Base-by-base conservation (phyloP, 208 protist species). In the Histomonas meleagridis region DNA sequence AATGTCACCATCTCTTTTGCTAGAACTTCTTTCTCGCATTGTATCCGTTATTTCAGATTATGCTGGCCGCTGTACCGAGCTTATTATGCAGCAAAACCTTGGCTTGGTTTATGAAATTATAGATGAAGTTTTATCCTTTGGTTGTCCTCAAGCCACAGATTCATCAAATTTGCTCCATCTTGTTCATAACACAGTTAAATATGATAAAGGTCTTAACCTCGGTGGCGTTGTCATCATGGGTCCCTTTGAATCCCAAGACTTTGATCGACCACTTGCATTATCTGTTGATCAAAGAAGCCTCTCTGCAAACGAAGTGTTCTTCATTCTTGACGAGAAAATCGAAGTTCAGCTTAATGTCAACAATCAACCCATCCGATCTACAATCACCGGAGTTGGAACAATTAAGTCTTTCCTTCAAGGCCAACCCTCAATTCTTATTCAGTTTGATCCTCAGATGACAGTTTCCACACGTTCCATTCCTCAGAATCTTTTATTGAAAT, bases 121-220 rank as follows among this genome's bases (percentile, higher is more conserved):
- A 40, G 76, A 86, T 86, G 76, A 86, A 86, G 76, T 86, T 55
- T n/a, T 86, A n/a, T 48, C 76, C 18, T 86, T 86, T n/a, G 76
- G 76, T 18, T 86, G 76, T 49, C 76, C 76, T 40, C 76, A 86
- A 49, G 76, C 76, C 5, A 86, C 76, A 51, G 76, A 86, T 86
- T 86, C 76, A 53, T 86, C 76, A 4, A 86, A 51, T 43, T 28
- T 86, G 32, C 76, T 86, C 46, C 76, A 86, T 48, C 76, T 86
- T 28, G 76, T 86, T 28, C 76, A 86, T n/a, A 86, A 86, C 46
- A 46, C 43, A 86, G 76, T 86, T 16, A 46, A 86, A 32, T 86
- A 86, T 16, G 76, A 86, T 46, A 16, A 32, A 55, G 38, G 46
- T 18, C n/a, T 86, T 48, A n/a, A n/a, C n/a, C 76, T 86, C 46